Conservation (phyloP, 2,329 filamentous ascomycete species). For the Alternaria angustiovoidea region DNA sequence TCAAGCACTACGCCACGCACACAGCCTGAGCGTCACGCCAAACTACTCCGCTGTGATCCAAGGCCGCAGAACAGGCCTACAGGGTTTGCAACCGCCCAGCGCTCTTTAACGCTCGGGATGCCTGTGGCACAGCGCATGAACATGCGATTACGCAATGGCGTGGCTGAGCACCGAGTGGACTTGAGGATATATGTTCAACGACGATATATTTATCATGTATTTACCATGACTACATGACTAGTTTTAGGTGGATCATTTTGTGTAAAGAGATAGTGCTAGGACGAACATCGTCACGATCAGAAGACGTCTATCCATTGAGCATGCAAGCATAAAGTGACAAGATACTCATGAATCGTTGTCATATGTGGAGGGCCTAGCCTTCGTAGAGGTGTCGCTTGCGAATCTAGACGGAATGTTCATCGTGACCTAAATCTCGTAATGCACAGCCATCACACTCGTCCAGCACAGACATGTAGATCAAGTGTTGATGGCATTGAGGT, state of each 20-base stretch:
- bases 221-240: background rate
- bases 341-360: background rate
- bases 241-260: background rate
- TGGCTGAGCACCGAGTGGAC: background rate
- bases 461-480: slow-evolving; percentile 4
- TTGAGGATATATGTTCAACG: background rate
- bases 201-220: background rate
- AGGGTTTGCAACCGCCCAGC: background rate
- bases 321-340: background rate
- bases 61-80: background rate
- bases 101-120: background rate
- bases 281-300: background rate
- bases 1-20: background rate
- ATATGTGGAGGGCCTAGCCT: background rate
- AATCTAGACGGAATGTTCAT: background rate
- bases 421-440: background rate
- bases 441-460: slow-evolving; percentile 1
- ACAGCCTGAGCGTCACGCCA: slow-evolving; percentile 3
- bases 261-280: background rate
- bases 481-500: slow-evolving; percentile 5
- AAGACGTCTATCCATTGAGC: background rate
- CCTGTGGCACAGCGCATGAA: background rate
- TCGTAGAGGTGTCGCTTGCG: background rate
- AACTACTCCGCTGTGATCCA: background rate
- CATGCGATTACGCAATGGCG: background rate